A percentile compares a stretch with the other conserved stretches of the same genome.
These are phyloP conservation scores for Cladophialophora carrionii DNA, from an alignment of 2,329 filamentous ascomycete genomes.

Conservation along the genomic window DNA sequence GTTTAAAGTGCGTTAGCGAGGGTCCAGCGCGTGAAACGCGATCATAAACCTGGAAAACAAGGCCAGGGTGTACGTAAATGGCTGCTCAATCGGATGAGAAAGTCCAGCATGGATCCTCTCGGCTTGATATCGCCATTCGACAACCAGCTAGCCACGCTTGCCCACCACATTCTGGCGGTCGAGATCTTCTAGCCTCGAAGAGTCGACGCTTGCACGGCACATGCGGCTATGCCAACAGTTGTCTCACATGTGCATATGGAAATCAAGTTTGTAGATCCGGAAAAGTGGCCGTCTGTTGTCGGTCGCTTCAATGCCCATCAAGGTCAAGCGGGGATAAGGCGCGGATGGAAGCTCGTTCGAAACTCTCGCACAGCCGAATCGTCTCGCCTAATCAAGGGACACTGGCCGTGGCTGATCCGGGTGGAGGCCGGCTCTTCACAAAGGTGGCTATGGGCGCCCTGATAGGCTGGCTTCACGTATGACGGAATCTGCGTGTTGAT, in stretches of 20 bases:
- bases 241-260: slow-evolving; percentile 7
- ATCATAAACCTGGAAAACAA: slow-evolving; percentile 29
- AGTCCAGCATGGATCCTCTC: slow-evolving; percentile 1
- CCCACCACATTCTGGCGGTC: not conserved
- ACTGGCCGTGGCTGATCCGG: slow-evolving; percentile 10
- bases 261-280: slow-evolving; percentile 23
- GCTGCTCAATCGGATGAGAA: slow-evolving; percentile 30
- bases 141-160: slow-evolving; percentile 7
- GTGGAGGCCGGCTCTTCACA: slow-evolving; percentile 17
- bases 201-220: slow-evolving; percentile 5
- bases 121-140: slow-evolving; percentile 17
- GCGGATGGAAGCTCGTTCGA: slow-evolving; percentile 23
- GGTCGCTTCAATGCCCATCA: not conserved
- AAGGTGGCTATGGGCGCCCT: slow-evolving; percentile 20
- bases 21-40: slow-evolving; percentile 26
- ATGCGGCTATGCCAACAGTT: slow-evolving; percentile 18
- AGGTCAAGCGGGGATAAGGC: not conserved
- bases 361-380: slow-evolving; percentile 22
- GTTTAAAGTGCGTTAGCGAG: slow-evolving; percentile 28
- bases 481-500: slow-evolving; percentile 28
- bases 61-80: slow-evolving; percentile 34
- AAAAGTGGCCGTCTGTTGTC: not conserved
- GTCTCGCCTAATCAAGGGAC: slow-evolving; percentile 12
- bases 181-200: not conserved
- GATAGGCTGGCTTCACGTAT: slow-evolving; percentile 29